These are phyloP conservation scores for Phytopythium ostracodes DNA, from an alignment of 352 stramenopile genomes.

Conservation along the genomic window DNA sequence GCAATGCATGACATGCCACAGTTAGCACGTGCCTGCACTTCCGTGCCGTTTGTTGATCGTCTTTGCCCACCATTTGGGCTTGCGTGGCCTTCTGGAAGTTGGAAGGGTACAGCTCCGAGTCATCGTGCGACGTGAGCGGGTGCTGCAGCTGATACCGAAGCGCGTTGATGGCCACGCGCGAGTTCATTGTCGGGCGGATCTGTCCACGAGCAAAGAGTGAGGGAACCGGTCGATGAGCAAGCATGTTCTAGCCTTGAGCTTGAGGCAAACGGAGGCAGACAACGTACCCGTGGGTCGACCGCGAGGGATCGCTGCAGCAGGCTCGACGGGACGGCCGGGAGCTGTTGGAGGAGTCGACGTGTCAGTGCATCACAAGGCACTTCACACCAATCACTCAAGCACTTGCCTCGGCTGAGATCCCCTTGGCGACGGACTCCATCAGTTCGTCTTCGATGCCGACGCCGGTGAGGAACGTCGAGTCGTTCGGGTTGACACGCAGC, in stretches of 20 bases:
- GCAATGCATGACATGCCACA: too few relatives aligned
- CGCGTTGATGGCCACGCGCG: constrained; percentile 56
- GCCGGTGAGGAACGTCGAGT: constrained; percentile 75
- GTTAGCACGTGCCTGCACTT: too few relatives aligned
- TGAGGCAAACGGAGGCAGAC: neutral
- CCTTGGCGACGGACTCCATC: constrained; percentile 11
- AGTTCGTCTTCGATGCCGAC: constrained; percentile 68
- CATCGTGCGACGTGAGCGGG: constrained; percentile 72
- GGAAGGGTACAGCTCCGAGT: constrained; percentile 45
- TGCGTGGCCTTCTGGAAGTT: constrained; percentile 49
- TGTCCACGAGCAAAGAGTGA: neutral
- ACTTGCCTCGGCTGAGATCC: constrained; percentile 27
- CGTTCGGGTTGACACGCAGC: constrained; percentile 39
- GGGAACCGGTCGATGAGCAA: neutral
- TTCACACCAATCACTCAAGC: too few relatives aligned
- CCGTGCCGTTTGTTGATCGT: too few relatives aligned
- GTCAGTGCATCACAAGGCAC: neutral
- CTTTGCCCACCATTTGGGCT: constrained; percentile 36
- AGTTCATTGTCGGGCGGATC: constrained; percentile 34
- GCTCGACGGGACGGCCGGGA: constrained; percentile 46
- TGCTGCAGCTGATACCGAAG: constrained; percentile 76
- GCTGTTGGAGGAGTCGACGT: constrained; percentile 11
- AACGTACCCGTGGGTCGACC: constrained; percentile 20
- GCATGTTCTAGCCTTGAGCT: neutral
- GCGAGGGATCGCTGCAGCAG: constrained; percentile 53